phyloP scores from a whole-genome alignment of 2,329 filamentous ascomycete genomes.

The Mycocentrospora acerina region DNA sequence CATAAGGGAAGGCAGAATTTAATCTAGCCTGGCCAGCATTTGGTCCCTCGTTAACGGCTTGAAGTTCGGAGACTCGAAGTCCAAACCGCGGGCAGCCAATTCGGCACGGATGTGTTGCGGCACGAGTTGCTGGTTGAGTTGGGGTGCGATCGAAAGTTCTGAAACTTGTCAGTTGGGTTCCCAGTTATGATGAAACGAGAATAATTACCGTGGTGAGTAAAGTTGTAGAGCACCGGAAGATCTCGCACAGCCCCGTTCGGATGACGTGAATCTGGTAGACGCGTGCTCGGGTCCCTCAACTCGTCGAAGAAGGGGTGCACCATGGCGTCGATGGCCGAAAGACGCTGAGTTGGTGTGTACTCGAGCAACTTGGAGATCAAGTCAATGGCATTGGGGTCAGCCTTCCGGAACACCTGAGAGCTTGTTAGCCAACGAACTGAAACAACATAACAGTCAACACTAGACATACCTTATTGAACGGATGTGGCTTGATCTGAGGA shows the following conservation, averaged over 20 bases:
- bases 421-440: constrained; percentile 6
- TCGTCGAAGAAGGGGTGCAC: constrained; percentile 99
- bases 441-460: too few species aligned
- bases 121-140: constrained; percentile 84
- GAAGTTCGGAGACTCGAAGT: constrained; percentile 80
- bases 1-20: constrained; percentile 36
- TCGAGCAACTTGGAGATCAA: constrained; percentile 91
- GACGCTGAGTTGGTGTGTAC: constrained; percentile 94
- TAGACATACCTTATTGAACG: constrained; percentile 81
- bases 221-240: constrained; percentile 86
- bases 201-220: constrained; percentile 82
- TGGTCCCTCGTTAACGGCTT: constrained; percentile 88
- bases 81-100: constrained; percentile 75
- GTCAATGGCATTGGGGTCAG: constrained; percentile 88
- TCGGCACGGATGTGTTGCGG: constrained; percentile 76
- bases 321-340: constrained; percentile 94
- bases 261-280: constrained; percentile 91
- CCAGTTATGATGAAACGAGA: background rate
- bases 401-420: constrained; percentile 85
- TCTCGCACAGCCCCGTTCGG: constrained; percentile 77
- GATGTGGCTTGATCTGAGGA: constrained; percentile 98
- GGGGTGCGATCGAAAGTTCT: constrained; percentile 96
- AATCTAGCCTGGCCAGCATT: constrained; percentile 98
- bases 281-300: constrained; percentile 85
- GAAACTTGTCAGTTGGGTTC: constrained; percentile 14